A percentile compares a stretch with the other conserved stretches of the same genome.
phyloP scores from a whole-genome alignment of 164 flowering plant genomes.

The Piper longum region DNA sequence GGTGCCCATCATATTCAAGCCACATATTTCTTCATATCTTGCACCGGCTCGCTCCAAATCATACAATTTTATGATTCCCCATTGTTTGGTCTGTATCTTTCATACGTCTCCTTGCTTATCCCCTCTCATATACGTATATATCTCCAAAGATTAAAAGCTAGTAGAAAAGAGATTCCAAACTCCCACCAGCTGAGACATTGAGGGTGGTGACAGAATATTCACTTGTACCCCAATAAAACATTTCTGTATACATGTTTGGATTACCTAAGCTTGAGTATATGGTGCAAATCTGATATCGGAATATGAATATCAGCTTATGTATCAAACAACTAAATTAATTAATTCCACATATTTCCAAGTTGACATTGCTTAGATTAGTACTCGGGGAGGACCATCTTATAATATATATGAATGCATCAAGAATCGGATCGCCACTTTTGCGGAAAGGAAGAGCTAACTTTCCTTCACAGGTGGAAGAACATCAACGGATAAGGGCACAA shows the following conservation, averaged over 20 bases:
- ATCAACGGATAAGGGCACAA: background rate
- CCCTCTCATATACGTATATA: background rate
- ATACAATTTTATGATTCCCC: background rate
- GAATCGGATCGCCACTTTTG: background rate
- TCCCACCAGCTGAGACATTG: background rate
- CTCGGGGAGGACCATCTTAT: background rate
- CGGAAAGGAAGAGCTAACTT: background rate
- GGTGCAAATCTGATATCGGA: no score
- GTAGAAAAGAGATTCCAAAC: background rate
- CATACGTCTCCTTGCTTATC: background rate
- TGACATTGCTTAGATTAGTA: background rate
- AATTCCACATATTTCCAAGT: background rate
- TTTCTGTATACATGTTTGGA: background rate
- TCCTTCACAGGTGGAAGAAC: background rate
- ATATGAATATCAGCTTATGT: no score
- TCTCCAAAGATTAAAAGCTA: background rate
- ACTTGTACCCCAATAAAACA: background rate
- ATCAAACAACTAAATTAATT: no score
- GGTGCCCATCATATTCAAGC: background rate
- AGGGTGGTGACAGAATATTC: background rate
- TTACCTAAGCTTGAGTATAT: no score
- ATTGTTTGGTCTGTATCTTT: background rate
- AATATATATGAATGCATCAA: no score
- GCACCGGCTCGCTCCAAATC: background rate
- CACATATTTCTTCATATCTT: background rate